phyloP scores from a whole-genome alignment of 257 asterid genomes.

The Rehmannia glutinosa region DNA sequence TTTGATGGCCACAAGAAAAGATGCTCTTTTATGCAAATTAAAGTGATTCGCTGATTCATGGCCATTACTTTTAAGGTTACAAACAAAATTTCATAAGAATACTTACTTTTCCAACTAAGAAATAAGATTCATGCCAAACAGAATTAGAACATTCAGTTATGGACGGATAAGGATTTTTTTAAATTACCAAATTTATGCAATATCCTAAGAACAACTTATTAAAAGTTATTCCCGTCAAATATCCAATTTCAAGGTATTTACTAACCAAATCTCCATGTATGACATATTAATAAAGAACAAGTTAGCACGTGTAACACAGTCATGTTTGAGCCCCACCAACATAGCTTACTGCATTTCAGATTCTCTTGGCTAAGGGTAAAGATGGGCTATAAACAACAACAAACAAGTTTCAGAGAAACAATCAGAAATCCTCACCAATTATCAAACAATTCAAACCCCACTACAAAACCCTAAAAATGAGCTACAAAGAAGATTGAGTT shows the following conservation, averaged over 20 bases:
- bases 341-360: not conserved
- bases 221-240: not conserved
- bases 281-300: not conserved
- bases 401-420: not conserved
- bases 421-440: not conserved
- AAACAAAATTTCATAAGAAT: not conserved
- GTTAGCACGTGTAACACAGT: no score
- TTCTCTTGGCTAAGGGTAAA: not conserved
- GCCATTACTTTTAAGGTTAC: not conserved
- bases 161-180: not conserved
- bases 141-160: not conserved
- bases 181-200: not conserved
- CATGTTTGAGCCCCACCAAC: not conserved
- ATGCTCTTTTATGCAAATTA: not conserved
- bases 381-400: not conserved
- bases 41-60: not conserved
- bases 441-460: not conserved
- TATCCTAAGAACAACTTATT: not conserved
- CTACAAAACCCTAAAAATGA: not conserved
- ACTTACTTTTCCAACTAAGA: not conserved
- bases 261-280: not conserved
- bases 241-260: not conserved
- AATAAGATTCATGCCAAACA: not conserved
- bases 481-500: not conserved
- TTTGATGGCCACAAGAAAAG: not conserved